Conservation (phyloP, 306 rosid genomes). For the Carpinus viminea region DNA sequence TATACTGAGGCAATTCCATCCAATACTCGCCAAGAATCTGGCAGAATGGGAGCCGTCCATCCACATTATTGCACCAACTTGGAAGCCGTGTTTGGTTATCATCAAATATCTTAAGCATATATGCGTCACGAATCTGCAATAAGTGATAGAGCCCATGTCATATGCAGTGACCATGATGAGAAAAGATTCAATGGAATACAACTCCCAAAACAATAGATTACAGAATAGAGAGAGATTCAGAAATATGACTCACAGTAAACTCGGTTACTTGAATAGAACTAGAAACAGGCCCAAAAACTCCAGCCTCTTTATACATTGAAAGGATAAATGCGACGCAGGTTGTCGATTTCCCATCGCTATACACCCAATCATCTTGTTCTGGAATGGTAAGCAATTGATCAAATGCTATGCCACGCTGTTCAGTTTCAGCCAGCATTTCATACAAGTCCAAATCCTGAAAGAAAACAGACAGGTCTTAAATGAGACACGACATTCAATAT, state of each 20-base stretch:
- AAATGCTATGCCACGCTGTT: conserved; percentile 76
- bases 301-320: conserved; percentile 93
- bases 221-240: not conserved
- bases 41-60: conserved; percentile 73
- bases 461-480: conserved; percentile 4
- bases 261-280: conserved; percentile 90
- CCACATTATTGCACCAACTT: conserved; percentile 75
- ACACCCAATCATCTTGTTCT: conserved; percentile 93
- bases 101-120: conserved; percentile 81
- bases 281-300: conserved; percentile 70
- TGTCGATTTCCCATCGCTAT: conserved; percentile 95
- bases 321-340: conserved; percentile 94
- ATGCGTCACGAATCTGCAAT: conserved; percentile 87
- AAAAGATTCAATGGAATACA: not conserved
- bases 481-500: conserved; percentile 1
- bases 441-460: conserved; percentile 74
- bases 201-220: not conserved
- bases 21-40: conserved; percentile 92
- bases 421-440: conserved; percentile 75
- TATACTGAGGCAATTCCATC: conserved; percentile 91
- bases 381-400: conserved; percentile 89
- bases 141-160: conserved; percentile 10
- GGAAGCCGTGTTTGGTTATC: conserved; percentile 82
- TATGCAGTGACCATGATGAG: not conserved
- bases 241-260: conserved; percentile 68